Percentiles rank a stretch among this genome's conserved stretches.
phyloP scores from a whole-genome alignment of 371 early-diverging fungal species.

The Mortierella sp. region DNA sequence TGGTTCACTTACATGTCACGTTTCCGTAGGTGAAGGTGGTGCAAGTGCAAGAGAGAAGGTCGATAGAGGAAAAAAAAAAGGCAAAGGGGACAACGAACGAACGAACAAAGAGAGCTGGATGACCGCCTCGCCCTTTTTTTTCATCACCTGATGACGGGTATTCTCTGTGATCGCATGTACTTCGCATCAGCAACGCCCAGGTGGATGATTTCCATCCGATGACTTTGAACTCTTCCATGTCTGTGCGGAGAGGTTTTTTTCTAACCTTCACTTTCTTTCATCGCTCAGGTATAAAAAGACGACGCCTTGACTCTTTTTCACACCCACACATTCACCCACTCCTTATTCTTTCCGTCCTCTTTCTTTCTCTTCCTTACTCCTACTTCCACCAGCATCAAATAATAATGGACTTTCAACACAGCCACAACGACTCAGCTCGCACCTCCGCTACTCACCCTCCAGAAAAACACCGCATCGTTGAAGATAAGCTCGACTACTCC shows the following conservation, averaged over 20 bases:
- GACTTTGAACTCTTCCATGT: no score
- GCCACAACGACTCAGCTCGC: background rate
- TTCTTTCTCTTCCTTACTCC: background rate
- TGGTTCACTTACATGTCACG: slow-evolving; percentile 6
- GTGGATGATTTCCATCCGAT: background rate
- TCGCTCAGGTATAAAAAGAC: background rate
- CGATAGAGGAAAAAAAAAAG: background rate
- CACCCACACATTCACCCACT: background rate
- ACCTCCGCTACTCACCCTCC: slow-evolving; percentile 21
- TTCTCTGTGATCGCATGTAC: background rate
- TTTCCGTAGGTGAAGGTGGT: slow-evolving; percentile 4
- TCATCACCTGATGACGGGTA: slow-evolving; percentile 10
- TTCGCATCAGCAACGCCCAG: background rate
- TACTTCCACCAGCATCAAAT: background rate
- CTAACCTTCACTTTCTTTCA: background rate
- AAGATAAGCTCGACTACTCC: slow-evolving; percentile 36
- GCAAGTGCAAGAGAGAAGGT: background rate
- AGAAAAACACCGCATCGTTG: slow-evolving; percentile 13
- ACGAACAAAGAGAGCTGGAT: background rate
- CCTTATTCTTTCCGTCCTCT: no score
- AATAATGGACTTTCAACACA: slow-evolving; percentile 5
- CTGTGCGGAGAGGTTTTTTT: slow-evolving; percentile 1
- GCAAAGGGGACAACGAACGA: background rate
- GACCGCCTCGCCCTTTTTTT: background rate
- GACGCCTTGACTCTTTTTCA: background rate